A percentile compares a stretch with the other conserved stretches of the same genome.
Conservation (phyloP, 257 asterid genomes). For the Paraleonurus japonicus region DNA sequence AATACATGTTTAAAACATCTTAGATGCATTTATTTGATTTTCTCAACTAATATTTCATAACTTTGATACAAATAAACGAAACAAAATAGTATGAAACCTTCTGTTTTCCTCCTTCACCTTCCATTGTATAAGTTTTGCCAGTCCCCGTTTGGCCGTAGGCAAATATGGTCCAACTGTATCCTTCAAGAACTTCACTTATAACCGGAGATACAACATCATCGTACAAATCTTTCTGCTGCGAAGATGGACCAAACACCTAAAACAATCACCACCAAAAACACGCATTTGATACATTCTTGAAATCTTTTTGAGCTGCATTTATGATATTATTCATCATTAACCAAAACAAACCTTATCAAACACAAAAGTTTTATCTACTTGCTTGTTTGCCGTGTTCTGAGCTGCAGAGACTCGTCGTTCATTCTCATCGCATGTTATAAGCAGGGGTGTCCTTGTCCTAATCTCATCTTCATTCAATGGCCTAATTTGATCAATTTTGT, state of each 20-base stretch:
- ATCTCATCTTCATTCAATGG: conserved; percentile 47
- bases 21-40: no score
- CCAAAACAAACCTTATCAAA: conserved; percentile 51
- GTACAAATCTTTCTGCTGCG: conserved; percentile 47
- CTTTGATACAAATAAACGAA: neutral
- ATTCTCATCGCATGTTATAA: conserved; percentile 45
- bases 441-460: conserved; percentile 27
- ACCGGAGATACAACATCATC: conserved; percentile 49
- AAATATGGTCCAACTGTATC: conserved; percentile 59
- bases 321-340: conserved; percentile 2
- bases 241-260: conserved; percentile 55
- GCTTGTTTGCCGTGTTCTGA: conserved; percentile 36
- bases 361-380: conserved; percentile 29
- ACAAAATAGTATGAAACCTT: conserved; percentile 35
- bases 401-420: conserved; percentile 39
- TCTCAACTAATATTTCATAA: no score
- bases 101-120: conserved; percentile 52
- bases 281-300: neutral
- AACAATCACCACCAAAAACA: neutral
- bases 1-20: neutral
- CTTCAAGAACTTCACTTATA: conserved; percentile 51
- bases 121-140: conserved; percentile 67
- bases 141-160: conserved; percentile 70
- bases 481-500: conserved; percentile 31
- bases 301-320: conserved; percentile 7